Percentiles rank a stretch among this genome's conserved stretches.
These are phyloP conservation scores for Claviceps cyperi DNA, from an alignment of 2,329 filamentous ascomycete species.

Conservation along the genomic window DNA sequence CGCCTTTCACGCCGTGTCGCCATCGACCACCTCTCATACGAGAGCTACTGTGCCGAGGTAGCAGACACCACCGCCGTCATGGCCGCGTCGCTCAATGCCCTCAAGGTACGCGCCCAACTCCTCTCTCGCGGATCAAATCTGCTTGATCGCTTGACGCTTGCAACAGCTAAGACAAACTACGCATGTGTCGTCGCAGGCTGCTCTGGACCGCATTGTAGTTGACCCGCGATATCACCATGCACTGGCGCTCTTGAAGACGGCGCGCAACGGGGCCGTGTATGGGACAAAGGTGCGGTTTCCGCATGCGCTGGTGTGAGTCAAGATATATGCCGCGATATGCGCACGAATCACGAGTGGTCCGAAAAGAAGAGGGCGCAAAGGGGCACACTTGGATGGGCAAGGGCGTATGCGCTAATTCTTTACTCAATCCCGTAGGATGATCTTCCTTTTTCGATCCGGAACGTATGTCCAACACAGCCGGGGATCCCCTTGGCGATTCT, in stretches of 20 bases:
- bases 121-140: too few relatives aligned
- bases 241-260: slow-evolving; percentile 75
- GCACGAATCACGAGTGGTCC: too few relatives aligned
- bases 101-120: not conserved
- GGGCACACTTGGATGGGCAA: not conserved
- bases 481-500: not conserved
- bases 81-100: not conserved
- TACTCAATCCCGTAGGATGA: slow-evolving; percentile 49
- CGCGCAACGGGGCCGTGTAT: slow-evolving; percentile 94
- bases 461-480: slow-evolving; percentile 38
- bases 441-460: slow-evolving; percentile 88
- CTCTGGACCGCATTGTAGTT: slow-evolving; percentile 61
- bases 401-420: not conserved
- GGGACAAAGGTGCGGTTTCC: slow-evolving; percentile 96
- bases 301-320: slow-evolving; percentile 68
- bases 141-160: too few relatives aligned
- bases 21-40: too few relatives aligned
- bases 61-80: not conserved
- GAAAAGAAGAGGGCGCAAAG: not conserved
- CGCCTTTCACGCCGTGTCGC: too few relatives aligned
- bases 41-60: not conserved
- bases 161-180: too few relatives aligned
- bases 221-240: slow-evolving; percentile 76
- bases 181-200: slow-evolving; percentile 14
- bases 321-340: too few relatives aligned